Percentiles rank a stretch among this genome's conserved stretches.
phyloP scores from a whole-genome alignment of 2,329 filamentous ascomycete genomes.

The Alternaria gaisen region DNA sequence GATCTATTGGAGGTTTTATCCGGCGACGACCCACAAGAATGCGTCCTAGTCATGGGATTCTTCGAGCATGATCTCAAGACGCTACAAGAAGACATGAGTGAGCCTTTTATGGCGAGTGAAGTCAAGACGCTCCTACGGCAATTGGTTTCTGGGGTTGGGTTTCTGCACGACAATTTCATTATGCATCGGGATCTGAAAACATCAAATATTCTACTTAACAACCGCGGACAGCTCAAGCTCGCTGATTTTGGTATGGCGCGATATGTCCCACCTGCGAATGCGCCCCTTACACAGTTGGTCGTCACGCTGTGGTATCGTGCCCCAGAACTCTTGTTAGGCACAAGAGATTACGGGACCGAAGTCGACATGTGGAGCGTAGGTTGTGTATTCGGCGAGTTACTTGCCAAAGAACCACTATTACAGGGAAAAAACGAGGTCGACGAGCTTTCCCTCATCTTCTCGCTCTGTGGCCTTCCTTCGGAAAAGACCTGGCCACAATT shows the following conservation, averaged over 20 bases:
- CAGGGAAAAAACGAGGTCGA: constrained; percentile 94
- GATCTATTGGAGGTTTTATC: constrained; percentile 83
- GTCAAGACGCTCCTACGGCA: constrained; percentile 90
- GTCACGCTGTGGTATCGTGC: constrained; percentile 97
- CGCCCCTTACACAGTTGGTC: constrained; percentile 86
- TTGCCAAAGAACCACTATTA: constrained; percentile 82
- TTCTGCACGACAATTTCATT: constrained; percentile 90
- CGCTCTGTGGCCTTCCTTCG: constrained; percentile 85
- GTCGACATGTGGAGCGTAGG: constrained; percentile 97
- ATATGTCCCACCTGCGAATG: constrained; percentile 74
- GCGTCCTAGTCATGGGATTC: constrained; percentile 97
- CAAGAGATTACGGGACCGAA: constrained; percentile 75
- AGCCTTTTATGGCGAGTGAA: constrained; percentile 92
- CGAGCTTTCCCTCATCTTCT: constrained; percentile 81
- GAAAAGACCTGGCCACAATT: constrained; percentile 87
- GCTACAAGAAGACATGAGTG: constrained; percentile 90
- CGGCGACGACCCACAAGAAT: constrained; percentile 70
- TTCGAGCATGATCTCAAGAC: constrained; percentile 96
- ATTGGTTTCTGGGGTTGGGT: constrained; percentile 79
- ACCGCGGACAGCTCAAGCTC: constrained; percentile 92
- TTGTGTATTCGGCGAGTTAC: constrained; percentile 92
- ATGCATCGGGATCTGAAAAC: constrained; percentile 61
- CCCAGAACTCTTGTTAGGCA: constrained; percentile 87
- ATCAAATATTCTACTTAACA: constrained; percentile 80
- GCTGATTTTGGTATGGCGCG: constrained; percentile 98